Evolutionary conservation across 2,329 filamentous ascomycete species (phyloP), one percentile per base, ranked within the genome.

Genomic region (Epichloe bromicola): DNA sequence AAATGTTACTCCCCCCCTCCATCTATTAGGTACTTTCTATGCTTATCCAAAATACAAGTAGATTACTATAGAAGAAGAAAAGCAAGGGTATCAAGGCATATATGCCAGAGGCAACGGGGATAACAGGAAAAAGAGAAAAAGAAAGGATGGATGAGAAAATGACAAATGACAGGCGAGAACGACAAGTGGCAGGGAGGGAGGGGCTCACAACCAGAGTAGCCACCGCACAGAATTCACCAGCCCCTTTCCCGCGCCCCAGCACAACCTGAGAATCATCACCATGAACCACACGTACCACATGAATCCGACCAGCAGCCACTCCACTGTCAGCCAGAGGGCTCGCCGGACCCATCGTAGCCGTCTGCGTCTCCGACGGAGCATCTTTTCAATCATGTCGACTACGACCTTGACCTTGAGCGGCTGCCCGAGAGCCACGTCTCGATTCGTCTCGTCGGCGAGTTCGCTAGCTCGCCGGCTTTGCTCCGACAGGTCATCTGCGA

Each of bases 271-370:
- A 23, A 91, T 73, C 64, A 89, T 86, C 23, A 96, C 90, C 36
- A 95, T 73, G 53, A 94, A 80, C 89, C 91, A 97, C 15, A 94
- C 83, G 67, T 85, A 88, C 89, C 93, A 96, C 82, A 97, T 88
- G 58, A 94, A 79, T 4, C 86, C 86, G 39, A 97, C 81, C 17
- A 97, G 75, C 47, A 81, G 71, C 88, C 89, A 96, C 71, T 97
- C 91, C 15, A 96, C 79, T 19, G 84, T 68, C 50, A 89, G 80
- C 78, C 89, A 97, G 14, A 88, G 83, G 1, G 82, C 80, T 14
- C 86, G 74, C 39, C 88, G 74, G 23, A 89, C 67, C 81, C 88
- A 89, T 50, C 87, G 75, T 61, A 93, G 80, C 52, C 80, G 69
- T 33, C 81, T 67, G 14, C 81, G 74, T 49, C 88, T 75, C 53